These are phyloP conservation scores for Elsinoe necatrix DNA, from an alignment of 2,329 filamentous ascomycete genomes.

Conservation along the genomic window DNA sequence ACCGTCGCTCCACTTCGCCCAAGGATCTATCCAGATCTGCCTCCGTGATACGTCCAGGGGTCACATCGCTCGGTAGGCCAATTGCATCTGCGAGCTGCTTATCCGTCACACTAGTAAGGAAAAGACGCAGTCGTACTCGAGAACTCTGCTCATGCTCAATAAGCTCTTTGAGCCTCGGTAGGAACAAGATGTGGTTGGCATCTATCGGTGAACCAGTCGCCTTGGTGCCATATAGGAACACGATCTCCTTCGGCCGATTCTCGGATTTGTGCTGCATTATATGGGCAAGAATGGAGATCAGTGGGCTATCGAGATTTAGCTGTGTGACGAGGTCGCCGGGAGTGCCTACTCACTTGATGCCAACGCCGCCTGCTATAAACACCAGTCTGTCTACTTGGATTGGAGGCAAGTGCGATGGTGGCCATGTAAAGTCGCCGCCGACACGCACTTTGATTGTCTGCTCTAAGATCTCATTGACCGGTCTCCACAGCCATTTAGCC, in stretches of 20 bases:
- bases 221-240: constrained; percentile 57
- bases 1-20: constrained; percentile 29
- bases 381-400: constrained; percentile 51
- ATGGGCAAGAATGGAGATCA: constrained; percentile 63
- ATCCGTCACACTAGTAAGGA: constrained; percentile 25
- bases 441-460: constrained; percentile 58
- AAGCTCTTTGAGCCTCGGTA: constrained; percentile 36
- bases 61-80: constrained; percentile 15
- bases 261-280: constrained; percentile 31
- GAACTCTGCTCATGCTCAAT: constrained; percentile 19
- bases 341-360: constrained; percentile 56
- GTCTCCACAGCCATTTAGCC: constrained; percentile 67
- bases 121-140: constrained; percentile 26
- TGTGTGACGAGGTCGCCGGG: neutral
- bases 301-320: constrained; percentile 43
- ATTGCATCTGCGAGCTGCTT: constrained; percentile 11
- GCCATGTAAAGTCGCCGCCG: constrained; percentile 75
- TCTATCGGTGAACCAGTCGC: constrained; percentile 25
- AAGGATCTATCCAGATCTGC: constrained; percentile 34
- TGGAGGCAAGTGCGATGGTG: constrained; percentile 39
- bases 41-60: constrained; percentile 23
- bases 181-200: constrained; percentile 37
- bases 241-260: constrained; percentile 37
- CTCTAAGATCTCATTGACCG: constrained; percentile 47
- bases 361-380: constrained; percentile 72